Conservation (phyloP, 2,329 filamentous ascomycete species). For the Pyrenochaeta sp. region DNA sequence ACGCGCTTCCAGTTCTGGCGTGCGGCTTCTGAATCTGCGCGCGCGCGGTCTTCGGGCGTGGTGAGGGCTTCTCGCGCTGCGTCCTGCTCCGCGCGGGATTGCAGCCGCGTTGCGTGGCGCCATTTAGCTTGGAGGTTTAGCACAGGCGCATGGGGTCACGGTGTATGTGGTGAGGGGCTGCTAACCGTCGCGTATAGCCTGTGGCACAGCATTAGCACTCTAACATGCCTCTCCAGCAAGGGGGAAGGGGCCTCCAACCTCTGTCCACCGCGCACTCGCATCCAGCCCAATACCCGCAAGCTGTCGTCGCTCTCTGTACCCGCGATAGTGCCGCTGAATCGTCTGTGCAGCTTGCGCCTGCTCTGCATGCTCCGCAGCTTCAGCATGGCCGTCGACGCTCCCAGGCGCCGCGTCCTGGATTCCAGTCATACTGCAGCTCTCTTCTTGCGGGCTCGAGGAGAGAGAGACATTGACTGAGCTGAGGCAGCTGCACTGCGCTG, state of each 20-base stretch:
- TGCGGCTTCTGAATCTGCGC: slow-evolving; percentile 54
- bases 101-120: slow-evolving; percentile 58
- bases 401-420: slow-evolving; percentile 15
- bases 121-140: slow-evolving; percentile 59
- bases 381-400: slow-evolving; percentile 1
- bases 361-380: slow-evolving; percentile 16
- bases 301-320: slow-evolving; percentile 75
- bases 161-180: slow-evolving; percentile 13
- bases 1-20: slow-evolving; percentile 78
- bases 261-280: slow-evolving; percentile 74
- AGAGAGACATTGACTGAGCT: too few species aligned
- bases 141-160: slow-evolving; percentile 16
- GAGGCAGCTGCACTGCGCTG: too few species aligned
- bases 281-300: slow-evolving; percentile 73
- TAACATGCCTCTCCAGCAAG: slow-evolving; percentile 3
- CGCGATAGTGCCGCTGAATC: slow-evolving; percentile 72
- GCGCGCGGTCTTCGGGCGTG: slow-evolving; percentile 34
- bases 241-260: slow-evolving; percentile 58
- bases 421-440: slow-evolving; percentile 14
- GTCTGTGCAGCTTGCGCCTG: slow-evolving; percentile 42
- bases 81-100: slow-evolving; percentile 47
- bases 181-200: slow-evolving; percentile 61
- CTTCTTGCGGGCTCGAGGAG: too few species aligned
- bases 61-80: slow-evolving; percentile 18
- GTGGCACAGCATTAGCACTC: slow-evolving; percentile 15